phyloP scores from a whole-genome alignment of 495 filamentous ascomycete species.

The Neurospora sp. region DNA sequence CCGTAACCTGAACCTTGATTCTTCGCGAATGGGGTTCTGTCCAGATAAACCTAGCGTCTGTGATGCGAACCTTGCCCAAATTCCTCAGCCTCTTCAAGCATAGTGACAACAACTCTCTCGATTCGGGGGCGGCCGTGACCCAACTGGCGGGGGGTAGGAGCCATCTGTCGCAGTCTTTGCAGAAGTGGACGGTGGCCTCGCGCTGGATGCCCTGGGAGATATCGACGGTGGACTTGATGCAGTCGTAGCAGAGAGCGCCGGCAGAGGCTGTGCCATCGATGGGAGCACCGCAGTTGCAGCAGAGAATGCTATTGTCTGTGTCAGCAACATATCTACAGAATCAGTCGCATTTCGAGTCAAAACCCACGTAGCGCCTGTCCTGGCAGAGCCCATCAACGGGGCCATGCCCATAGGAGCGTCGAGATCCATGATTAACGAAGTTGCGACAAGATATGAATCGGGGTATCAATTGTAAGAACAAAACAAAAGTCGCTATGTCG shows the following conservation, averaged over 20 bases:
- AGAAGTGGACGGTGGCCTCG: conserved; percentile 73
- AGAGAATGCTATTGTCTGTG: conserved; percentile 58
- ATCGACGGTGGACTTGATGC: conserved; percentile 84
- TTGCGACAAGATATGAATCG: not conserved
- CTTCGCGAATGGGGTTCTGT: conserved; percentile 91
- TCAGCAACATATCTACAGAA: conserved; percentile 1
- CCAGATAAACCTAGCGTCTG: conserved; percentile 95
- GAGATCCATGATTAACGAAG: conserved; percentile 49
- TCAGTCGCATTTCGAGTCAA: not conserved
- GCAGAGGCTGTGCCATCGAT: conserved; percentile 83
- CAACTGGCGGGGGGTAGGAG: conserved; percentile 77
- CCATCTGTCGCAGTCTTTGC: conserved; percentile 90
- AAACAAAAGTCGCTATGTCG: not conserved
- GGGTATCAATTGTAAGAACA: not conserved
- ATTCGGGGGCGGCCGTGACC: conserved; percentile 74
- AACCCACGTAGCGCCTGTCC: conserved; percentile 48
- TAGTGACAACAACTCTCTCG: conserved; percentile 77
- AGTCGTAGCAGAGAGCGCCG: conserved; percentile 87
- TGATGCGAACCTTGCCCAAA: conserved; percentile 76
- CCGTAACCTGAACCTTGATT: conserved; percentile 84
- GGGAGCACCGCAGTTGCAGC: conserved; percentile 88
- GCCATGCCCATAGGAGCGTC: conserved; percentile 52
- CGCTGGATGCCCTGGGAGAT: conserved; percentile 86
- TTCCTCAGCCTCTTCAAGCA: conserved; percentile 77
- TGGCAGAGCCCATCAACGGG: conserved; percentile 35